Base-by-base conservation (phyloP, 768 basidiomycete species). In the Lactarius quietus region DNA sequence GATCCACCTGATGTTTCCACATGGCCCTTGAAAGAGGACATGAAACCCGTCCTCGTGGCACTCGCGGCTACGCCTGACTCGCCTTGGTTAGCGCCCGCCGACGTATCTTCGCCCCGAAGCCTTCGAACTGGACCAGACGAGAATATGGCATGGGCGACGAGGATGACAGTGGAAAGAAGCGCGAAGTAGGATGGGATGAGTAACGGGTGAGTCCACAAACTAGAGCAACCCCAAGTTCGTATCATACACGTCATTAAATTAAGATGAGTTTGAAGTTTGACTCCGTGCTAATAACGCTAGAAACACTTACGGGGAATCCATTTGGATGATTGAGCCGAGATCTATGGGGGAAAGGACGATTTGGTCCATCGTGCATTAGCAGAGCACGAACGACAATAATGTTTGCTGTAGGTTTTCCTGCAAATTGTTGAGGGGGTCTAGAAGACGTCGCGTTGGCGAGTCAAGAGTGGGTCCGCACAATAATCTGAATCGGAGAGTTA, bases 1-100 rank as follows among this genome's bases (percentile, higher is more conserved):
- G 72, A 65, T 10, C 85, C 86, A 4, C 84, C 82, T 59, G 82
- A 79, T 14, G 73, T 68, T 17, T 70, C 59, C 28, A 84, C 71
- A 69, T 83, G 82, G 36, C 57, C 61, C 39, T 52, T 66, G 23
- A 68, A 52, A 51, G 60, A 52, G 1, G 61, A 66, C 70, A 63
- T 36, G 17, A 63, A 10, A 35, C 55, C 28, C 15, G 61, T 52
- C 61, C 64, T 36, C 6, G 41, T 52, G 10, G 9, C 23, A 26
- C 41, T 52, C n/a, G 1, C n/a, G 10, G 9, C 10, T 6, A 35
- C 17, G 6, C 39, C 60, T 15, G 41, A 39, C 15, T 52, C 58
- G n/a, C 0, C 43, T 9, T 3, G 3, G 43, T 9, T 23, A 45
- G n/a, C n/a, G n/a, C 9, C n/a, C 10, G 8, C n/a, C 7, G 43